phyloP scores from a whole-genome alignment of 139 green algal species.

The Trebouxia sp. region DNA sequence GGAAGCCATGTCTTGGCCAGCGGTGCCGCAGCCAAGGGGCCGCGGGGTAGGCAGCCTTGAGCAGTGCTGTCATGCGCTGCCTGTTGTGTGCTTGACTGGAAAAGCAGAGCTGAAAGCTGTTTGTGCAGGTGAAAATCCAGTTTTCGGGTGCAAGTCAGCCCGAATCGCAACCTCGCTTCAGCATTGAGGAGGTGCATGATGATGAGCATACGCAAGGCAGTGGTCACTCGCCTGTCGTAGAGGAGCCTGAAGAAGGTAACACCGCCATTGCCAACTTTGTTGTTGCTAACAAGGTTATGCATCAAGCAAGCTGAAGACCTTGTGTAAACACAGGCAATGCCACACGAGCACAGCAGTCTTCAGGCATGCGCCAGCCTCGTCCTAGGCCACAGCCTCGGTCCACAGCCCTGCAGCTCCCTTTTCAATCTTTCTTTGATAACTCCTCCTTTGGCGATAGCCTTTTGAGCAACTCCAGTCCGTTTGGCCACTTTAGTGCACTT shows the following conservation, averaged over 20 bases:
- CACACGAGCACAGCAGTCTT: not conserved
- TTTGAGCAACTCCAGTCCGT: no score
- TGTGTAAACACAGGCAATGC: no score
- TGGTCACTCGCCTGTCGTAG: not conserved
- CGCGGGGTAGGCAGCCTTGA: no score
- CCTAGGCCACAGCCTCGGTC: not conserved
- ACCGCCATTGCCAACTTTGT: no score
- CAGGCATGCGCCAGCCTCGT: not conserved
- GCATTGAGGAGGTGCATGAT: slow-evolving; percentile 13
- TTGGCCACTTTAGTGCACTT: no score
- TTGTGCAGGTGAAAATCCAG: slow-evolving; percentile 1
- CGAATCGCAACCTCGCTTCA: not conserved
- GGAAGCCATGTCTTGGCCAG: no score
- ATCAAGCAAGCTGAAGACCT: no score
- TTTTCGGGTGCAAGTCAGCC: not conserved
- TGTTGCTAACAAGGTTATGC: no score
- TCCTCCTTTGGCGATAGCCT: not conserved
- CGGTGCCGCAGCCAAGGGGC: no score
- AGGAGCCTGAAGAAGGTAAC: slow-evolving; percentile 19
- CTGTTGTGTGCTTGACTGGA: no score
- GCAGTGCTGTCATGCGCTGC: no score
- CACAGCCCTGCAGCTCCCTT: not conserved
- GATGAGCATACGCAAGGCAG: not conserved
- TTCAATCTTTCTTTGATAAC: slow-evolving; percentile 14
- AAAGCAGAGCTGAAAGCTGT: no score